Evolutionary conservation across 116 monocot genomes (phyloP).

Genomic region (Dioscorea cayenensis): DNA sequence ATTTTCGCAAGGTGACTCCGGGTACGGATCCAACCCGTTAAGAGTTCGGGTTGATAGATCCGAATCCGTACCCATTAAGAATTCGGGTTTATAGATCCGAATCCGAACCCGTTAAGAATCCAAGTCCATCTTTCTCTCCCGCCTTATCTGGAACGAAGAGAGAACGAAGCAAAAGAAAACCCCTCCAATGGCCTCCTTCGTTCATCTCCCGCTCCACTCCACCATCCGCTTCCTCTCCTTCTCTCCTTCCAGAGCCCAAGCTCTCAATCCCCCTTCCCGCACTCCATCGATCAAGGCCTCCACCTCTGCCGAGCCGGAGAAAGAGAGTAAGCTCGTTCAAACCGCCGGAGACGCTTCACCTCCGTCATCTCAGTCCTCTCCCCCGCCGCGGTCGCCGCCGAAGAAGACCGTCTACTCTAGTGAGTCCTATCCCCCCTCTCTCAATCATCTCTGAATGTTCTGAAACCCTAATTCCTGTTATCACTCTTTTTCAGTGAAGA

Average conservation of each 20-base stretch:
- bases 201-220: constrained; percentile 1
- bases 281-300: constrained; percentile 15
- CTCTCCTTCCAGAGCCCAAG: not conserved
- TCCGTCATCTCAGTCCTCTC: not conserved
- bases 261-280: not conserved
- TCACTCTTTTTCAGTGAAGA: constrained; percentile 41
- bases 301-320: constrained; percentile 27
- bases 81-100: no score
- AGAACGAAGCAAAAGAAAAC: not conserved
- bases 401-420: constrained; percentile 66
- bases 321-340: constrained; percentile 14
- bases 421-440: constrained; percentile 1
- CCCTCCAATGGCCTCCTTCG: constrained; percentile 22
- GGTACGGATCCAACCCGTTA: no score
- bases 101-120: no score
- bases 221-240: not conserved
- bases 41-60: no score
- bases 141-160: not conserved
- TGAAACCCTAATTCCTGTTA: not conserved
- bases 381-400: constrained; percentile 10
- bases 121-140: no score
- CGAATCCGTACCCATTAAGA: no score
- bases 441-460: not conserved
- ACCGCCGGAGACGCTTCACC: not conserved
- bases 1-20: no score